Conservation (phyloP, 257 asterid species). For the Sherardia arvensis region DNA sequence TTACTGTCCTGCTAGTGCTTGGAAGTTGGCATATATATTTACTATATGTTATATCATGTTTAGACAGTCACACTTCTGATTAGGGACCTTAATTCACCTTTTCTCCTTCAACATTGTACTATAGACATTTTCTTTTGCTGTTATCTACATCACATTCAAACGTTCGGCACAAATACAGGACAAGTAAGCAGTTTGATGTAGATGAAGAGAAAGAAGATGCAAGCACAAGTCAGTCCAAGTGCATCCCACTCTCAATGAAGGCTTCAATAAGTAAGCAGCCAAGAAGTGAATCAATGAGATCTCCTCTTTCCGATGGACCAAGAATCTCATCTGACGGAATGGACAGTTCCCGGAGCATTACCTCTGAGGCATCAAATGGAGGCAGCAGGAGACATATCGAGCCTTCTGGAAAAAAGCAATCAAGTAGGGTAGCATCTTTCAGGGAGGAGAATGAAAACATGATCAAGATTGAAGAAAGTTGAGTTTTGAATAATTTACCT, state of each 20-base stretch:
- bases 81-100: not conserved
- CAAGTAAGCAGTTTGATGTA: slow-evolving; percentile 38
- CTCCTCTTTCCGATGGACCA: slow-evolving; percentile 82
- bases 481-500: slow-evolving; percentile 19
- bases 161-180: slow-evolving; percentile 37
- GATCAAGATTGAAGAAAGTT: slow-evolving; percentile 95
- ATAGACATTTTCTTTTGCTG: not conserved
- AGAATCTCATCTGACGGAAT: slow-evolving; percentile 74
- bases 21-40: not conserved
- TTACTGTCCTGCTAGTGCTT: not conserved
- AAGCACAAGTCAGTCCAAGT: slow-evolving; percentile 43
- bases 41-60: not conserved
- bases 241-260: slow-evolving; percentile 79
- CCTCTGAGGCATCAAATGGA: slow-evolving; percentile 46
- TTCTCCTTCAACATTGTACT: not conserved
- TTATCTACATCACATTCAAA: slow-evolving; percentile 7
- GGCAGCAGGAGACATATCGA: slow-evolving; percentile 77
- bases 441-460: slow-evolving; percentile 41
- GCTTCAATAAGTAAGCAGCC: slow-evolving; percentile 71
- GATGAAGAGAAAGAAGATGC: slow-evolving; percentile 46
- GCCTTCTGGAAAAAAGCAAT: slow-evolving; percentile 31
- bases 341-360: slow-evolving; percentile 45
- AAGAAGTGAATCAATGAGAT: slow-evolving; percentile 79
- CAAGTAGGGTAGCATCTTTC: slow-evolving; percentile 33
- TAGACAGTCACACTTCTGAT: not conserved